Evolutionary conservation across 176 grass and related monocot genomes (phyloP).

Genomic region (Chloris gayana): DNA sequence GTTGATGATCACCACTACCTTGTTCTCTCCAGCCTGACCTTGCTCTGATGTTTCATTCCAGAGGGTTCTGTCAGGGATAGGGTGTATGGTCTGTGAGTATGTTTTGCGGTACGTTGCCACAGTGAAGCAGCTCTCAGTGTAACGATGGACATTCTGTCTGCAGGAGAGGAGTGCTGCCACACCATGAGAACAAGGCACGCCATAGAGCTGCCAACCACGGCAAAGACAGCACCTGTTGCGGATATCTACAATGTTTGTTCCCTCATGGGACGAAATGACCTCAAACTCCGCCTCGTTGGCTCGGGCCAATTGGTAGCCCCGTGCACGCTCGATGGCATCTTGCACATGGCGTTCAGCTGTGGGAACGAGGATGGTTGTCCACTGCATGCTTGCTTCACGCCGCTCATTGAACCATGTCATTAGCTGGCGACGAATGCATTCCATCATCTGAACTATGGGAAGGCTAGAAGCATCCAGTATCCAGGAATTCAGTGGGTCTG

Average conservation of each 20-base stretch:
- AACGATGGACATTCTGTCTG: constrained; percentile 93
- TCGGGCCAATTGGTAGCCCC: constrained; percentile 82
- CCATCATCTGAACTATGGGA: constrained; percentile 98
- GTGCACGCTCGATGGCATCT: constrained; percentile 81
- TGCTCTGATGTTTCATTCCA: constrained; percentile 65
- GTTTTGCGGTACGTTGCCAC: constrained; percentile 90
- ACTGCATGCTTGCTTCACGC: constrained; percentile 92
- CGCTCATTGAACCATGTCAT: constrained; percentile 99
- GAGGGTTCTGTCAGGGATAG: constrained; percentile 84
- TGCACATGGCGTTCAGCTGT: constrained; percentile 66
- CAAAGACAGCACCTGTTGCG: constrained; percentile 91
- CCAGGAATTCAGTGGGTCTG: constrained; percentile 74
- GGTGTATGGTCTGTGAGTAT: constrained; percentile 93
- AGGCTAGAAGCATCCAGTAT: constrained; percentile 83
- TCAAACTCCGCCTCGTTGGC: constrained; percentile 95
- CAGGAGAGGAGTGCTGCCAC: constrained; percentile 92
- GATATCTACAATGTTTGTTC: constrained; percentile 86
- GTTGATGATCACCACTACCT: constrained; percentile 56
- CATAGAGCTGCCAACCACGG: constrained; percentile 93
- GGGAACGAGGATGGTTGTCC: constrained; percentile 81
- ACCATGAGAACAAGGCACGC: constrained; percentile 87
- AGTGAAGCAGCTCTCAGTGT: constrained; percentile 91
- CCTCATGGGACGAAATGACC: constrained; percentile 83
- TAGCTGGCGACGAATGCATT: constrained; percentile 78
- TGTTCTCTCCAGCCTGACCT: constrained; percentile 46